Evolutionary conservation across 768 basidiomycete species (phyloP).

Genomic region (Leccinellum luteum): DNA sequence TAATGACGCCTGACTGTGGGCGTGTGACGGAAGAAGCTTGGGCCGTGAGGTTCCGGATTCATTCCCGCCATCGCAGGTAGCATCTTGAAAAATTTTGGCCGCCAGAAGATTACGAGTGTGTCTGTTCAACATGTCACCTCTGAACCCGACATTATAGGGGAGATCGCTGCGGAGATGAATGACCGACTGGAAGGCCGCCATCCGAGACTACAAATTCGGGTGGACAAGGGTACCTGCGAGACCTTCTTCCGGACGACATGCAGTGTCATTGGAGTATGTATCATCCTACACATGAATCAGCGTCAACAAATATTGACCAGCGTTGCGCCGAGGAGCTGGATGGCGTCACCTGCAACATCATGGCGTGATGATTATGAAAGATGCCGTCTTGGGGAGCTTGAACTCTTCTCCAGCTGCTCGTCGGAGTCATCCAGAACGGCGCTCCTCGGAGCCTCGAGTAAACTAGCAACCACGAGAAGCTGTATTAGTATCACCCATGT

Average conservation of each 20-base stretch:
- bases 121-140: slow-evolving; percentile 59
- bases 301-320: neutral
- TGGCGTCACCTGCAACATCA: slow-evolving; percentile 30
- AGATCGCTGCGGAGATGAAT: slow-evolving; percentile 60
- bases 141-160: slow-evolving; percentile 59
- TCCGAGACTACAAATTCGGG: slow-evolving; percentile 61
- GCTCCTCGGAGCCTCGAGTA: neutral
- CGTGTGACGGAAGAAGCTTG: slow-evolving; percentile 18
- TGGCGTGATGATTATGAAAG: slow-evolving; percentile 45
- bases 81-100: too few species aligned
- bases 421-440: slow-evolving; percentile 10
- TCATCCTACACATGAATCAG: slow-evolving; percentile 38
- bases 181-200: slow-evolving; percentile 59
- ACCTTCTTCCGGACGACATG: slow-evolving; percentile 57
- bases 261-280: slow-evolving; percentile 57
- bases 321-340: neutral
- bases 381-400: slow-evolving; percentile 47
- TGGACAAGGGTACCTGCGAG: slow-evolving; percentile 50
- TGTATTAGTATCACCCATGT: slow-evolving; percentile 1
- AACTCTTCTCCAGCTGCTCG: slow-evolving; percentile 33
- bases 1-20: slow-evolving; percentile 50
- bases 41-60: slow-evolving; percentile 6
- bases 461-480: neutral
- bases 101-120: slow-evolving; percentile 55
- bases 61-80: slow-evolving; percentile 22